Base-by-base conservation (phyloP, 2,329 filamentous ascomycete genomes). In the Colletotrichum lentis region DNA sequence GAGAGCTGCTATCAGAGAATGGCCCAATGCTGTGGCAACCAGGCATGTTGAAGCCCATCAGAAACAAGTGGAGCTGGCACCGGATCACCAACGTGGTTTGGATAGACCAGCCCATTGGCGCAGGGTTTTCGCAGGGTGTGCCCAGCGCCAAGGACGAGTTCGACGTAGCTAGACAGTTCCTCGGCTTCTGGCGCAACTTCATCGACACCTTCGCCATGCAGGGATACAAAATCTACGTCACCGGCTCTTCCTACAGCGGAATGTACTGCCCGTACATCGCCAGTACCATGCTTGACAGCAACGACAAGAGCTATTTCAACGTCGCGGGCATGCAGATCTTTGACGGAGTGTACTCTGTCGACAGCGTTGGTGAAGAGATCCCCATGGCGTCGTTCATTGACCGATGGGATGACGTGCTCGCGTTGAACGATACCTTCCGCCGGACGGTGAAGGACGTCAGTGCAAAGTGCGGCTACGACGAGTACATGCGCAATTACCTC, bases 171-270 rank as follows among this genome's bases (percentile, higher is more conserved):
- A 77, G 80, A n/a, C 86, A 94, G 72, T 93, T 95, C 76, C 81
- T 91, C 18, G 90, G 90, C 57, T 96, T 93, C 79, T 94, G 89
- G 84, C 89, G 90, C 80, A 93, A 93, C 79, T 94, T 93, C 72
- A 80, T 93, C 66, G 82, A 91, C 41, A 88, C 88, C 0, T 94
- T 94, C 72, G 81, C 79, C n/a, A 81, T 93, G 73, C 83, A 91
- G 22, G 84, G 85, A 14, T 87, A 85, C 73, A 91, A 91, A 71
- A 84, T 93, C 11, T 95, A 91, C 76, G 86, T 96, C 65, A 85
- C 90, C 0, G 92, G 91, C 7, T 91, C 92, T 76, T 90, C 85
- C 0, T 93, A 91, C 72, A 90, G 86, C 0, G 91, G 91, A 18
- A 79, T 81, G 72, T 91, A 89, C 72, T 86, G 90, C 2, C 90